Conservation (phyloP, 257 asterid genomes). For the Pogostemon cablin region DNA sequence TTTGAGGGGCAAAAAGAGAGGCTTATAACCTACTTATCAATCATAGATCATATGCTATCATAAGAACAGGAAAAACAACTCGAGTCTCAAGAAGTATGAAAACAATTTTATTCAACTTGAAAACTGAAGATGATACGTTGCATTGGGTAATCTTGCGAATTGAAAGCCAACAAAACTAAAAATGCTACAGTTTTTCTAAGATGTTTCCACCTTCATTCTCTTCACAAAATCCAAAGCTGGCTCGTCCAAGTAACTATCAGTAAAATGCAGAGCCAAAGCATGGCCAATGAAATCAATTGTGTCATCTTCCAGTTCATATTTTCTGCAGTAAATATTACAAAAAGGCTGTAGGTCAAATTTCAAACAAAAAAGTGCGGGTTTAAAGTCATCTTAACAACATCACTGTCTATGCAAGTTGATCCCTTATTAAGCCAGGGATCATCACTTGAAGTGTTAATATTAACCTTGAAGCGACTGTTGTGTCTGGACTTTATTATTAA, state of each 20-base stretch:
- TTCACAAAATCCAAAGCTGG: slow-evolving; percentile 82
- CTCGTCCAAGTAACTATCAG: slow-evolving; percentile 83
- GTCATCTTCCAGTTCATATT: slow-evolving; percentile 91
- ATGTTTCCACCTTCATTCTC: slow-evolving; percentile 73
- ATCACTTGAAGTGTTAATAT: neutral
- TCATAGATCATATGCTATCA: neutral
- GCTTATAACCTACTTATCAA: neutral
- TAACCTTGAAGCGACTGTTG: neutral
- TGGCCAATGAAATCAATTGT: slow-evolving; percentile 94
- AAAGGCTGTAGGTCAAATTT: slow-evolving; percentile 1
- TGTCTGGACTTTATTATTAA: neutral
- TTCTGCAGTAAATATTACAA: slow-evolving; percentile 52
- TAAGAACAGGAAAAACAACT: neutral
- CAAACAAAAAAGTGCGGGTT: neutral
- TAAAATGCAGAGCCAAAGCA: slow-evolving; percentile 78
- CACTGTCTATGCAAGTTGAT: neutral
- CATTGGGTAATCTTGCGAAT: neutral
- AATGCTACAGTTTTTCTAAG: neutral
- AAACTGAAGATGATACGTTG: slow-evolving; percentile 4
- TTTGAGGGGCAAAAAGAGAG: neutral
- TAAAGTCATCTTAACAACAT: neutral
- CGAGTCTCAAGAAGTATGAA: neutral
- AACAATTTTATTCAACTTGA: neutral
- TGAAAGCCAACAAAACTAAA: neutral
- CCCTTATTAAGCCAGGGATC: neutral